A percentile compares a stretch with the other conserved stretches of the same genome.
Evolutionary conservation across 1,139 yeast species (phyloP).

Genomic region (Yamadazyma dushanensis): DNA sequence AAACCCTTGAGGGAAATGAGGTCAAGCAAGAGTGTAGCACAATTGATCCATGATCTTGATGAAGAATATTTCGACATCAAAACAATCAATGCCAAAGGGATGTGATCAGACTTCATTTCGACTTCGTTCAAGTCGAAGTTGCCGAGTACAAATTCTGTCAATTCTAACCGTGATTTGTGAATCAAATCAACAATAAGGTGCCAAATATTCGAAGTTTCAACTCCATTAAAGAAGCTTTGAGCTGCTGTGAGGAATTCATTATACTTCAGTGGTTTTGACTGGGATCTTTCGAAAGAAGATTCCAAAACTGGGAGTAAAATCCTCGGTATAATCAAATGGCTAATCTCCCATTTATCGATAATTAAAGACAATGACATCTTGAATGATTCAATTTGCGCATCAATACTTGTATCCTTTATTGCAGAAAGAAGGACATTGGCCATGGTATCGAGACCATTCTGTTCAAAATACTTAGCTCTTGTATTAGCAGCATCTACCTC

Average conservation of each 20-base stretch:
- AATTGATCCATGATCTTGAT: slow-evolving; percentile 11
- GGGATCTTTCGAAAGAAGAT: slow-evolving; percentile 23
- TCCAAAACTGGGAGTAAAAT: slow-evolving; percentile 65
- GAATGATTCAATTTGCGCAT: slow-evolving; percentile 50
- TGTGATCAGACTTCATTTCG: slow-evolving; percentile 75
- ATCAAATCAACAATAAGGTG: slow-evolving; percentile 43
- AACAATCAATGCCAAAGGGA: slow-evolving; percentile 66
- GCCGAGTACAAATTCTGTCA: slow-evolving; percentile 58
- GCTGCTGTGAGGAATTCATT: slow-evolving; percentile 57
- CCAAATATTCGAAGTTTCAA: slow-evolving; percentile 82
- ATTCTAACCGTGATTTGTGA: slow-evolving; percentile 27
- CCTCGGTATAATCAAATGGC: slow-evolving; percentile 66
- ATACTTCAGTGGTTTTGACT: slow-evolving; percentile 13
- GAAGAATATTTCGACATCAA: slow-evolving; percentile 22
- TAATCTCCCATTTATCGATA: slow-evolving; percentile 94
- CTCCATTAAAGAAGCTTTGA: slow-evolving; percentile 74
- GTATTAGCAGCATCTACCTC: slow-evolving; percentile 19
- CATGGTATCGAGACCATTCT: slow-evolving; percentile 53
- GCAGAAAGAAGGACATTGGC: slow-evolving; percentile 52
- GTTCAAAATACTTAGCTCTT: slow-evolving; percentile 51
- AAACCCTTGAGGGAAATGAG: slow-evolving; percentile 53
- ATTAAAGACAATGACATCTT: slow-evolving; percentile 64
- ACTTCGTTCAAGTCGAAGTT: slow-evolving; percentile 80
- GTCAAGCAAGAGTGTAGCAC: slow-evolving; percentile 40
- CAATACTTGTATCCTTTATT: slow-evolving; percentile 28